Base-by-base conservation (phyloP, 208 protist species). In the Trypanosoma brucei region DNA sequence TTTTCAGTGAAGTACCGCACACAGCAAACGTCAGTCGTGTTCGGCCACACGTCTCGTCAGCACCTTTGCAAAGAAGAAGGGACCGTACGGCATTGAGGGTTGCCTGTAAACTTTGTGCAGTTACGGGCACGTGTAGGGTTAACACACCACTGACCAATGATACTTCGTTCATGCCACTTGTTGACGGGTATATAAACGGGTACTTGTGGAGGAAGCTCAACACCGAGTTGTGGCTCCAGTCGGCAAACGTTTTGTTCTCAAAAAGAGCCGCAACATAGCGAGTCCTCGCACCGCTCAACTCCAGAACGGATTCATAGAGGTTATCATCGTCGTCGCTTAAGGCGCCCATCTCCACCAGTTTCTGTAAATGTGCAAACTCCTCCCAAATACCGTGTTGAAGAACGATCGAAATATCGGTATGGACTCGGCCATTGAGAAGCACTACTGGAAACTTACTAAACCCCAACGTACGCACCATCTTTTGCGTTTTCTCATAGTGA, bases 281-380 rank as follows among this genome's bases (percentile, higher is more conserved):
- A 3, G 36, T 14, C 2, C 14, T 55, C 0, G 77, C 83, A n/a
- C 57, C 68, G 50, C 63, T 65, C 7, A 65, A 52, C 31, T 74
- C 14, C 62, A 89, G 36, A 45, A 93, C 81, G 55, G 56, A 46
- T 1, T 65, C 55, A 64, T 90, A 91, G 37, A 91, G 54, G 64
- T 84, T 44, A 11, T 46, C 48, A 39, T 78, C 75, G 38, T 38
- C 37, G 55, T 92, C 75, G 2, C 11, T 9, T 11, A 92, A 62
- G n/a, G 31, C 69, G 0, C 57, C 60, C 3, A 44, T 65, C 8
- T 14, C 1, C 1, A 87, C 69, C 62, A 82, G 75, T 36, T 46
- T 2, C 53, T 55, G 58, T 33, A 86, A 39, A 37, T 53, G 36
- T 13, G 4, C 3, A 45, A 84, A 52, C 39, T 87, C 81, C 0